A percentile compares a stretch with the other conserved stretches of the same genome.
Evolutionary conservation across 1,139 yeast genomes (phyloP).

Genomic region (Suhomyces choctaworum): DNA sequence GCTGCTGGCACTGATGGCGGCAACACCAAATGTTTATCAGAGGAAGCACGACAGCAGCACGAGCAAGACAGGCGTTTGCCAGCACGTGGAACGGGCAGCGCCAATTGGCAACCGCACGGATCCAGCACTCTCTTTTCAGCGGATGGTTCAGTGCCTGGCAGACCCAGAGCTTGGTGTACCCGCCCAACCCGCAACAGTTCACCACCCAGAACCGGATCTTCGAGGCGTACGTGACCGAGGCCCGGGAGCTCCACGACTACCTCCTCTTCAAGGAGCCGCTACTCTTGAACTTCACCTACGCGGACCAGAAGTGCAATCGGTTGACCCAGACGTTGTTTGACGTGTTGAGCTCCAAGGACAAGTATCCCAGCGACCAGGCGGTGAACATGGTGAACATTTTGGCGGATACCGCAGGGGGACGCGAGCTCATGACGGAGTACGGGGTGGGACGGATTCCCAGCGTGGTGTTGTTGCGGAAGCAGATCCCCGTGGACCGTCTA

Average conservation of each 20-base stretch:
- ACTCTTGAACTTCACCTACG: conserved; percentile 70
- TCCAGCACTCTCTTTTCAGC: conserved; percentile 11
- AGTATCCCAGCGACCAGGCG: conserved; percentile 32
- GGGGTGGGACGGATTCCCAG: conserved; percentile 63
- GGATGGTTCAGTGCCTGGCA: conserved; percentile 17
- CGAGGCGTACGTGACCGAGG: conserved; percentile 45
- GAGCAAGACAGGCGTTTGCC: no score
- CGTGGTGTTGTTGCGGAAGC: conserved; percentile 65
- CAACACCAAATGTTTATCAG: no score
- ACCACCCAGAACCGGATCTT: conserved; percentile 44
- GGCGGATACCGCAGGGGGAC: conserved; percentile 63
- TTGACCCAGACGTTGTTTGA: conserved; percentile 66
- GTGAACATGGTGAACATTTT: conserved; percentile 71
- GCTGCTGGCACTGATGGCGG: no score
- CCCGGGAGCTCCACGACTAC: conserved; percentile 56
- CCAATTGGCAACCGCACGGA: background rate
- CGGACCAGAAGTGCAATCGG: conserved; percentile 61
- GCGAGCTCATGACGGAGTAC: conserved; percentile 59
- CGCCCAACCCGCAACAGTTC: conserved; percentile 39
- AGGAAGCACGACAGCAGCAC: no score
- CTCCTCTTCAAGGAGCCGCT: conserved; percentile 60
- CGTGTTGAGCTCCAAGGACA: conserved; percentile 51
- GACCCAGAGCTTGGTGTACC: conserved; percentile 33
- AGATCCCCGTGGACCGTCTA: conserved; percentile 57
- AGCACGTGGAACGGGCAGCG: background rate